These are phyloP conservation scores for Chaetomiaceae sp. DNA, from an alignment of 2,329 filamentous ascomycete genomes.

Conservation along the genomic window DNA sequence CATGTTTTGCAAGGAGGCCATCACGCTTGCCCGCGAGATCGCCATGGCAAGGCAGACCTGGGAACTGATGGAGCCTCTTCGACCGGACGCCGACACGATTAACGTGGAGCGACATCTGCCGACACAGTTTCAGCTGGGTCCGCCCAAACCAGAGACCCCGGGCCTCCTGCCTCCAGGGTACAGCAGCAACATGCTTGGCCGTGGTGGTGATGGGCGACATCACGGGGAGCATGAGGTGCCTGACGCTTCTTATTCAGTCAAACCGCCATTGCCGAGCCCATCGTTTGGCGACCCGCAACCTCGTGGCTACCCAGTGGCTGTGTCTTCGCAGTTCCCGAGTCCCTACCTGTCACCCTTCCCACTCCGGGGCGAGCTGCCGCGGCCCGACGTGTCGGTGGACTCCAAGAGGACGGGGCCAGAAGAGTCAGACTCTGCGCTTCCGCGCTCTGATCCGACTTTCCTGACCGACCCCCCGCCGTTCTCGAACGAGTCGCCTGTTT, in stretches of 20 bases:
- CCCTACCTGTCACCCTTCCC: conserved; percentile 3
- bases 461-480: conserved; percentile 11
- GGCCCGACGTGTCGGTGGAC: not conserved
- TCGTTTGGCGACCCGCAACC: not conserved
- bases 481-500: conserved; percentile 2
- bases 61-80: conserved; percentile 32
- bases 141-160: conserved; percentile 20
- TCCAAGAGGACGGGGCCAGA: not conserved
- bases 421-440: not conserved
- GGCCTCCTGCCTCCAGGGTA: conserved; percentile 8
- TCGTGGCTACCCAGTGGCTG: not conserved
- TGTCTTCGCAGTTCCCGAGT: conserved; percentile 10
- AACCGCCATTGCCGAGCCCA: not conserved
- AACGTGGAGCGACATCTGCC: conserved; percentile 34
- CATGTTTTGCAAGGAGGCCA: conserved; percentile 28
- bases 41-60: conserved; percentile 30
- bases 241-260: not conserved
- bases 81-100: conserved; percentile 33
- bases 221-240: not conserved
- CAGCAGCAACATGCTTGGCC: not conserved
- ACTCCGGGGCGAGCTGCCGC: conserved; percentile 6
- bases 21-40: conserved; percentile 34
- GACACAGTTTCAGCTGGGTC: conserved; percentile 30
- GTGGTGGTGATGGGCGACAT: not conserved
- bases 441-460: conserved; percentile 3